phyloP scores from a whole-genome alignment of 257 asterid genomes.

The Ehretia macrophylla region DNA sequence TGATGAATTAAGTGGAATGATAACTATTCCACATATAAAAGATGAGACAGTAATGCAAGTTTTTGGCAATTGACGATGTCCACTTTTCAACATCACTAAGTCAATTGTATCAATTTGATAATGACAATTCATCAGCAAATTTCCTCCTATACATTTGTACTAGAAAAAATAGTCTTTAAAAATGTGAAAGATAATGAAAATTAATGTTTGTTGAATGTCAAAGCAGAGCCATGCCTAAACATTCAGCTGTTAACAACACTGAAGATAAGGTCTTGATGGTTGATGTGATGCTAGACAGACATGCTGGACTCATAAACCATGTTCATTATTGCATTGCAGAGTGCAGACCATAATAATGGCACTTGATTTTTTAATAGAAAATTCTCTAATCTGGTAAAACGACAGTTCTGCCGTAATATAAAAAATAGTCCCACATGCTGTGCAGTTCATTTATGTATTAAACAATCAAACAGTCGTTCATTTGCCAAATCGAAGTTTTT shows the following conservation, averaged over 20 bases:
- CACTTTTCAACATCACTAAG: neutral
- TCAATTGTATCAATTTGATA: neutral
- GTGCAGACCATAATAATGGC: conserved; percentile 24
- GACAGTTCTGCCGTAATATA: no score
- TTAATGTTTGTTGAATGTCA: neutral
- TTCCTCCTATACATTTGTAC: neutral
- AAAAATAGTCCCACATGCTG: neutral
- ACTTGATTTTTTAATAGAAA: conserved; percentile 11
- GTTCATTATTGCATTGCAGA: conserved; percentile 12
- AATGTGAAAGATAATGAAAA: no score
- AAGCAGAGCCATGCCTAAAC: neutral
- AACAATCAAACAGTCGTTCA: no score
- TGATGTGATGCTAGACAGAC: conserved; percentile 13
- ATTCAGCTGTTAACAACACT: neutral
- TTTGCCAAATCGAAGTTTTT: no score
- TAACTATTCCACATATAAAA: neutral
- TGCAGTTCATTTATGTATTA: no score
- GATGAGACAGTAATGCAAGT: neutral
- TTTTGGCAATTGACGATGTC: neutral
- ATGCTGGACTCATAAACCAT: conserved; percentile 16
- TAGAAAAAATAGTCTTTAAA: neutral
- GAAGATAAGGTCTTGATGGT: conserved; percentile 3
- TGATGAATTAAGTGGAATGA: neutral
- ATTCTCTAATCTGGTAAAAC: no score
- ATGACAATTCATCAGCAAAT: neutral